Base-by-base conservation (phyloP, 2,329 filamentous ascomycete genomes). In the Aspergillus novoparasiticus region DNA sequence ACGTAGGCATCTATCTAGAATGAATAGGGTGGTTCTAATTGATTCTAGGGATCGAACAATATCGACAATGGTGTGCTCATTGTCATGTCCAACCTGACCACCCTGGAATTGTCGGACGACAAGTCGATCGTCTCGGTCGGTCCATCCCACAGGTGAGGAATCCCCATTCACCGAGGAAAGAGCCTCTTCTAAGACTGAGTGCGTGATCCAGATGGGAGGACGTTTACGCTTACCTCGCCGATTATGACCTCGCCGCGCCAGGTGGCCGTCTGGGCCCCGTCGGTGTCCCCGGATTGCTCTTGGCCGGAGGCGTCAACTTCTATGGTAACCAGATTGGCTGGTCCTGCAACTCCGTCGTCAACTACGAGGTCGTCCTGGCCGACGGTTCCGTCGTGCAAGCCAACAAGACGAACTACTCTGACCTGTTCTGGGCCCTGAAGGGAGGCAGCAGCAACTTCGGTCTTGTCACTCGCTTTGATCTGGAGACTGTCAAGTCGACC, bases 371-470 rank as follows among this genome's bases (percentile, higher is more conserved):
- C 11, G 78, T 80, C 5, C 74, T 81, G 34, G 76, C 78, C n/a
- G 70, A 71, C 51, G 79, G 78, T 8, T 66, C 72, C 2, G 64
- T 81, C 23, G 69, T 78, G 34, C 69, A 80, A 30, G 80, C 74
- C 16, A 81, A 61, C 70, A 69, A 55, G 65, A 73, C 54, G 6
- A 58, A 41, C 51, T 57, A 70, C 45, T 57, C 70, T 5, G 78
- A 81, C 56, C 73, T 82, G 2, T 81, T 72, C 66, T 71, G 70
- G 53, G 79, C 79, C 26, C 66, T 82, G 45, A 81, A 81, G 64
- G 79, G 79, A 3, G 80, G 80, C n/a, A 76, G 74, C 60, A 77
- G 71, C 61, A 81, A 81, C 66, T 81, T 81, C 57, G 79, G 79
- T 3, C 67, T 81, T 4, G 79, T 81, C 16, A 80, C 79, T 1